Evolutionary conservation across 192 early-diverging fungal species (phyloP), one percentile per base, ranked within the genome.

Genomic region (Coemansia sp.): DNA sequence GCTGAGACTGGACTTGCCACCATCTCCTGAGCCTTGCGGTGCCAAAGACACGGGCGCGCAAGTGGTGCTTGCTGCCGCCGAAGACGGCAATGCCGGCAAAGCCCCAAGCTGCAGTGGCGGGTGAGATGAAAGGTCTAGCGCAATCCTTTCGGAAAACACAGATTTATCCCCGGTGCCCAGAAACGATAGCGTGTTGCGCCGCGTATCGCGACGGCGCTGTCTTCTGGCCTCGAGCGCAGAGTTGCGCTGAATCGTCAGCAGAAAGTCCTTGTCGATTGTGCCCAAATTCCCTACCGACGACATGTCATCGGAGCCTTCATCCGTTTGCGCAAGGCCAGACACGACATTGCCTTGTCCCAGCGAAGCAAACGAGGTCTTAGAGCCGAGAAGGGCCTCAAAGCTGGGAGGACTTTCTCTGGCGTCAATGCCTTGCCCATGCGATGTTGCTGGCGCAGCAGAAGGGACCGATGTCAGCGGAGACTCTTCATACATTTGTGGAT

Each of bases 161-260:
- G 29, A 25, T 48, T 33, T 65, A 29, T 53, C 59, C 19, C 54
- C 19, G 9, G 65, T 20, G 17, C 70, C 60, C 40, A 78, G 43
- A 45, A 74, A 70, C 20, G 76, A 79, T 66, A 79, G 42, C 22
- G 76, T 79, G 62, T 73, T 79, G 38, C 76, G 71, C 32, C 76
- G 76, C 7, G 76, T 74, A 56, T 79, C 76, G 50, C 76, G 71
- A 20, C 76, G 76, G 9, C 76, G 60, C 63, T 79, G 76, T 20
- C 76, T 67, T 35, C 76, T 60, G 50, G 76, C 76, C 42, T 79
- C 76, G 14, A 79, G 71, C 0, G 76, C 76, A 3, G 76, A 74
- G 40, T 79, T 79, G 43, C 71, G 67, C 62, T 79, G 76, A 40
- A 79, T 79, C 19, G 76, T 79, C 5, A 79, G 68, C 65, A 79